Evolutionary conservation across 1,284 basidiomycete species (phyloP), one percentile per base, ranked within the genome.

Genomic region (Trichosporon sp.): DNA sequence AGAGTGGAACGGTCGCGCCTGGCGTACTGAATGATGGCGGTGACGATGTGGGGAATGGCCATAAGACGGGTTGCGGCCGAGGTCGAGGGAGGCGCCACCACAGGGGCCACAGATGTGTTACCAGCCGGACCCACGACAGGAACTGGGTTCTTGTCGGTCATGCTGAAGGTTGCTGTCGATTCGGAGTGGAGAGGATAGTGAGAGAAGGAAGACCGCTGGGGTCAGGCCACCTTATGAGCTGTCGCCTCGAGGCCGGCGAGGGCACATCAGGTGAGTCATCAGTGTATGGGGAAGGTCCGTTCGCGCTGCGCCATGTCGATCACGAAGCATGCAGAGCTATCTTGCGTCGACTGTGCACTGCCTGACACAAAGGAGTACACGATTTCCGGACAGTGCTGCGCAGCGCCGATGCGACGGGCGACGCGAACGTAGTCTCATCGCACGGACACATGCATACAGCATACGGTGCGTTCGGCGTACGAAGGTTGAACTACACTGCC

Each of bases 1-100:
- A 75, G 31, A 12, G 70, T 71, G 11, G 40, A 3, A 5, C 35
- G 68, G 67, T 73, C 72, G 8, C 16, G 12, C 6, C 32, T 14
- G 14, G 74, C 70, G 61, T 66, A 67, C 11, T 38, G 10, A 10
- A 72, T 40, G n/a, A 74, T 71, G 35, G 38, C 4, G 48, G 37
- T 7, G 6, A 71, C 56, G 43, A 71, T 68, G 54, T 74, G 51
- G 11, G 54, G 51, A n/a, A 67, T 59, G 6, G 66, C 54, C 37
- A 67, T 56, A n/a, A 65, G 6, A 8, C 32, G 35, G 59, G n/a
- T 16, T 4, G 7, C 59, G 6, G 59, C 32, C 12, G 12, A 35
- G 35, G 32, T 37, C 32, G 59, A 31, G 59, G 32, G 16, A 5
- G n/a, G 10, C 12, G 38, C 26, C 26, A 26, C 26, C 26, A 26